Evolutionary conservation across 176 grass and related monocot genomes (phyloP).

Genomic region (Aegilops longissima): DNA sequence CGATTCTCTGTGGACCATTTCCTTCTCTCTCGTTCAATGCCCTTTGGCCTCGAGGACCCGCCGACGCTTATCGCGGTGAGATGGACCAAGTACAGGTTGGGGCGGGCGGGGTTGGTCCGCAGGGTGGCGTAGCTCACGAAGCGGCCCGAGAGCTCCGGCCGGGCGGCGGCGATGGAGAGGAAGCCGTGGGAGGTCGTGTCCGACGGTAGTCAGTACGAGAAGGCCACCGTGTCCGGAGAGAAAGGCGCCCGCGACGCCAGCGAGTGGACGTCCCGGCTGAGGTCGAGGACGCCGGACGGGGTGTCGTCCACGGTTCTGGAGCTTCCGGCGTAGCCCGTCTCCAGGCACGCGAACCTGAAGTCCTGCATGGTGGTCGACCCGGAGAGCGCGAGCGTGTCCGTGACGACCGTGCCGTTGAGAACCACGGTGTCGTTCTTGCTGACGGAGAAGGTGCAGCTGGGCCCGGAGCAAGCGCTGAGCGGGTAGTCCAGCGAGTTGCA

Average conservation of each 20-base stretch:
- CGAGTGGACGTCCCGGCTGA: constrained; percentile 39
- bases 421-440: constrained; percentile 24
- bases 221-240: constrained; percentile 22
- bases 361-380: background rate
- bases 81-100: background rate
- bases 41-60: background rate
- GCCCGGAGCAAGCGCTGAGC: background rate
- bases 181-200: constrained; percentile 26
- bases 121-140: background rate
- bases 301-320: background rate
- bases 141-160: background rate
- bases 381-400: constrained; percentile 38
- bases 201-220: constrained; percentile 70
- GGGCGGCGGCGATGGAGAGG: background rate
- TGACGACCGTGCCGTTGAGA: constrained; percentile 29
- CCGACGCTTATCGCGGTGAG: background rate
- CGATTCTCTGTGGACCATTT: too few relatives aligned
- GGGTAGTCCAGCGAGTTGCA: constrained; percentile 42
- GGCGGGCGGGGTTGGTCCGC: background rate
- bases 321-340: background rate
- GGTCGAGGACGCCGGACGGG: constrained; percentile 36
- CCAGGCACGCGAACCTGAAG: constrained; percentile 39
- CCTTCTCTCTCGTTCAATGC: too few relatives aligned
- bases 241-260: constrained; percentile 12
- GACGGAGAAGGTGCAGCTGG: constrained; percentile 16